Evolutionary conservation across 1,139 yeast species (phyloP).

Genomic region (Lizanozyma gosingica): DNA sequence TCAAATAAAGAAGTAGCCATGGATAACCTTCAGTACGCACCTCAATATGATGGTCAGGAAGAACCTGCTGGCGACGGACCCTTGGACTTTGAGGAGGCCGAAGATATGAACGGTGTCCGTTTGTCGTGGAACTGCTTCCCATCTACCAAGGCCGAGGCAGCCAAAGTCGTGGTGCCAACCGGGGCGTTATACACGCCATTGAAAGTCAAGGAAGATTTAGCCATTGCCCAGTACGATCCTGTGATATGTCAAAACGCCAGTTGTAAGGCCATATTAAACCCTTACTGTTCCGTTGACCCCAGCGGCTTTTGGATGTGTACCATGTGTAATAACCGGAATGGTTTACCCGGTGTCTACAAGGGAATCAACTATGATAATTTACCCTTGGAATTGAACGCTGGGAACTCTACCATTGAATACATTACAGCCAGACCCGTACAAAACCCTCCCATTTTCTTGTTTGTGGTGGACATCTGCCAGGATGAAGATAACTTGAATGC

Average conservation of each 20-base stretch:
- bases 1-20: no score
- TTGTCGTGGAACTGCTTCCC: conserved; percentile 56
- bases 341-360: conserved; percentile 83
- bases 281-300: conserved; percentile 79
- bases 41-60: neutral
- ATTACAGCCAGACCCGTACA: conserved; percentile 82
- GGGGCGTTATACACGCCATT: conserved; percentile 94
- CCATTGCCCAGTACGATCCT: conserved; percentile 85
- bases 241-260: conserved; percentile 68
- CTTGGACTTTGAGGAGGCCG: conserved; percentile 44
- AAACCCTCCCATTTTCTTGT: conserved; percentile 86
- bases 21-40: neutral
- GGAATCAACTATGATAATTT: conserved; percentile 75
- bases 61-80: neutral
- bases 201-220: conserved; percentile 67
- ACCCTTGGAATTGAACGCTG: conserved; percentile 77
- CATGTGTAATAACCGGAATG: conserved; percentile 75
- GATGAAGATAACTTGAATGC: conserved; percentile 90
- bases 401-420: conserved; percentile 85
- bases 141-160: conserved; percentile 82
- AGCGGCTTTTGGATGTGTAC: conserved; percentile 85
- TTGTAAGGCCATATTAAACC: conserved; percentile 84
- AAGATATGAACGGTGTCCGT: conserved; percentile 42
- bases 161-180: conserved; percentile 87
- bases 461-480: conserved; percentile 89